phyloP scores from a whole-genome alignment of 768 basidiomycete species.

The Suillus subaureus region DNA sequence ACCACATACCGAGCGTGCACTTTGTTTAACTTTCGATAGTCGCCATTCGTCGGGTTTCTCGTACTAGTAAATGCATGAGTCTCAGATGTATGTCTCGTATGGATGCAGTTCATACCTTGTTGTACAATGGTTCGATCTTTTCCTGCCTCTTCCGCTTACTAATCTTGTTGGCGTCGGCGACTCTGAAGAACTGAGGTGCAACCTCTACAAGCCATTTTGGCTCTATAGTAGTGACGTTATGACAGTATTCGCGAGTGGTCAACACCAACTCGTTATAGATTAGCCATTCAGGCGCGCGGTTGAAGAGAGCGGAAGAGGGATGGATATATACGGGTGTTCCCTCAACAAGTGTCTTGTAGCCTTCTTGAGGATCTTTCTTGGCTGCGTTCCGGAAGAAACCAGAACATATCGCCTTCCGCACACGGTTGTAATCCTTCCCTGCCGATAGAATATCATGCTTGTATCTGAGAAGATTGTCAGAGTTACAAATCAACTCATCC shows the following conservation, averaged over 20 bases:
- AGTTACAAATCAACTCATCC: not conserved
- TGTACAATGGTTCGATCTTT: conserved; percentile 95
- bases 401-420: conserved; percentile 94
- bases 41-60: conserved; percentile 96
- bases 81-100: not conserved
- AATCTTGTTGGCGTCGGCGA: conserved; percentile 97
- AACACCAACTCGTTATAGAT: conserved; percentile 95
- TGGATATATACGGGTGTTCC: conserved; percentile 99
- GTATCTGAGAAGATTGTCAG: conserved; percentile 55
- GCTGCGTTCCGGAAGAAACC: conserved; percentile 98
- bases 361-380: conserved; percentile 97
- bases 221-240: conserved; percentile 93
- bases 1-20: conserved; percentile 72
- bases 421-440: conserved; percentile 88
- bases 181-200: conserved; percentile 98
- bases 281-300: conserved; percentile 94
- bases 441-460: conserved; percentile 96
- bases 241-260: conserved; percentile 94
- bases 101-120: conserved; percentile 57
- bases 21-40: conserved; percentile 88
- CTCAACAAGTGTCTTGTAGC: conserved; percentile 96
- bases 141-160: conserved; percentile 95
- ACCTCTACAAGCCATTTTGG: conserved; percentile 99
- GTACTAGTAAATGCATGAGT: conserved; percentile 42
- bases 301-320: conserved; percentile 95